A percentile compares a stretch with the other conserved stretches of the same genome.
Conservation (phyloP, 2,329 filamentous ascomycete genomes). For the Diaporthe vexans region DNA sequence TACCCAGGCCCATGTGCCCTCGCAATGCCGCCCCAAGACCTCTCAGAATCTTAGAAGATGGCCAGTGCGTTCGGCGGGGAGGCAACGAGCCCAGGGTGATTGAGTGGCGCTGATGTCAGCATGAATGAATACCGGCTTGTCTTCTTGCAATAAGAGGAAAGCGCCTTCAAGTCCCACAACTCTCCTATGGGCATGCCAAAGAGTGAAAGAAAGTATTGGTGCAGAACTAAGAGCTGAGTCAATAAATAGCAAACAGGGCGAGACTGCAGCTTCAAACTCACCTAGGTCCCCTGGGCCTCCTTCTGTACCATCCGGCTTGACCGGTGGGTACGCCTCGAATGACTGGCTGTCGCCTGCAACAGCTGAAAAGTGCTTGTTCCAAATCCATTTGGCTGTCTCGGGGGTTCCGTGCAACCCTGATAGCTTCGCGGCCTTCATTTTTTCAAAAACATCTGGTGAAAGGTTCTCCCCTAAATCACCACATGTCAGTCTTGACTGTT, state of each 20-base stretch:
- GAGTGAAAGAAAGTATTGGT: conserved; percentile 62
- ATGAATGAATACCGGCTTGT: conserved; percentile 71
- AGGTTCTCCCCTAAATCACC: conserved; percentile 53
- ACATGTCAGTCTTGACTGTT: background rate
- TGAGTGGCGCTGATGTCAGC: conserved; percentile 71
- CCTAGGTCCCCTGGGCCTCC: conserved; percentile 53
- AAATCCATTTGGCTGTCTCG: conserved; percentile 74
- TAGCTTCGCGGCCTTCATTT: conserved; percentile 49
- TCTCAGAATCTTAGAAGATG: conserved; percentile 53
- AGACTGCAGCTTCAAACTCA: conserved; percentile 47
- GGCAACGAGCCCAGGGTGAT: conserved; percentile 66
- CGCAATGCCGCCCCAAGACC: background rate
- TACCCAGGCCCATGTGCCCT: background rate
- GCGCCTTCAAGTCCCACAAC: conserved; percentile 67
- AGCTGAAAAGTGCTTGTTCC: conserved; percentile 77
- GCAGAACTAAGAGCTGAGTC: conserved; percentile 54
- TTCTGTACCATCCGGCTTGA: conserved; percentile 56
- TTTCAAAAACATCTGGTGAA: conserved; percentile 51
- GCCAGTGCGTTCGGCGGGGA: conserved; percentile 65
- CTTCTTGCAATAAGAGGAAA: conserved; percentile 66
- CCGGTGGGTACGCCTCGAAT: conserved; percentile 74
- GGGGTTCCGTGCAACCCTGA: conserved; percentile 61
- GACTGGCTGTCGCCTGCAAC: conserved; percentile 74
- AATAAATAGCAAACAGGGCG: background rate
- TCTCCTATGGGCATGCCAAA: conserved; percentile 70